These are phyloP conservation scores for Pleurotus tuber-regium DNA, from an alignment of 768 basidiomycete species.

Conservation along the genomic window DNA sequence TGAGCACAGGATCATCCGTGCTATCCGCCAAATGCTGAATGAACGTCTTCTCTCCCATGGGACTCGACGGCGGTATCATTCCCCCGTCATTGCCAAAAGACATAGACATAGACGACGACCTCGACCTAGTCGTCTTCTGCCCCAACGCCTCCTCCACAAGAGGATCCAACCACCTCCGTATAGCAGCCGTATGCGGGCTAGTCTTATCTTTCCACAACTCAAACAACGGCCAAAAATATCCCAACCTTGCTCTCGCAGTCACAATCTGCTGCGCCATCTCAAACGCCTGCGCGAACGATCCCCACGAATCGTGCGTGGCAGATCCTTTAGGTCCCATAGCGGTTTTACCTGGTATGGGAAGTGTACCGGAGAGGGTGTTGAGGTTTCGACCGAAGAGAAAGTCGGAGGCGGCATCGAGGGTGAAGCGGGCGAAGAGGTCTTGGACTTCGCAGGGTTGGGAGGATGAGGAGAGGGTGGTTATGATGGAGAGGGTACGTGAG, in stretches of 20 bases:
- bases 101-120: neutral
- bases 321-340: conserved; percentile 57
- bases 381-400: conserved; percentile 70
- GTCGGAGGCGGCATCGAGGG: conserved; percentile 69
- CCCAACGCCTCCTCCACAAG: conserved; percentile 53
- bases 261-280: conserved; percentile 52
- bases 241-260: conserved; percentile 47
- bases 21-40: conserved; percentile 65
- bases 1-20: conserved; percentile 59
- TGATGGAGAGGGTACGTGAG: conserved; percentile 41
- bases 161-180: conserved; percentile 63
- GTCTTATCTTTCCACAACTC: conserved; percentile 59
- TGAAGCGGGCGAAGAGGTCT: conserved; percentile 66
- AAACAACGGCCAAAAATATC: conserved; percentile 58
- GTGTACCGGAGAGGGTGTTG: conserved; percentile 52
- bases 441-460: conserved; percentile 57
- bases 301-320: conserved; percentile 57
- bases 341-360: conserved; percentile 48
- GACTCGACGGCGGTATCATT: neutral
- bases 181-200: conserved; percentile 42
- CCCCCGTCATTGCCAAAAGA: neutral
- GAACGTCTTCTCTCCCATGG: conserved; percentile 56
- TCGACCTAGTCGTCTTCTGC: conserved; percentile 34
- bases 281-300: conserved; percentile 59
- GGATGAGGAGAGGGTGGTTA: conserved; percentile 37